These are phyloP conservation scores for Candida tammaniensis DNA, from an alignment of 805 yeast species.

Conservation along the genomic window DNA sequence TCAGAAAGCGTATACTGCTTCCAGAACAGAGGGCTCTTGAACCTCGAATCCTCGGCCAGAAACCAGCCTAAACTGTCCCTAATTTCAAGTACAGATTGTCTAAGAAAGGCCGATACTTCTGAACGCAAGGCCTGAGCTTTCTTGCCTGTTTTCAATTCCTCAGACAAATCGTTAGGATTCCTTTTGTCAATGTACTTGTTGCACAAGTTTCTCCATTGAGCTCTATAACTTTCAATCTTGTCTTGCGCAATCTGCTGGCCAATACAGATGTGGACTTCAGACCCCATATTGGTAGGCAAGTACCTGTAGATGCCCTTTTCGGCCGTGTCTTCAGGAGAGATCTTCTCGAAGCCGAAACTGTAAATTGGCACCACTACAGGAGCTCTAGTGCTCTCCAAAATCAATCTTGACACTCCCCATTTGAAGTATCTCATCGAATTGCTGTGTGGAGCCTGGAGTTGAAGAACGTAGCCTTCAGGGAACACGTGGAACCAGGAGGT, in stretches of 20 bases:
- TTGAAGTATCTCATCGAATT: conserved; percentile 92
- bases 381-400: conserved; percentile 76
- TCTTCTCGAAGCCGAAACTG: conserved; percentile 79
- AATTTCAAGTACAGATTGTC: conserved; percentile 58
- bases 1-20: conserved; percentile 57
- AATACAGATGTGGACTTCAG: conserved; percentile 63
- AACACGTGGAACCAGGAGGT: conserved; percentile 92
- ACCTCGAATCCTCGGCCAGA: conserved; percentile 64
- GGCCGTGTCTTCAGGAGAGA: conserved; percentile 74
- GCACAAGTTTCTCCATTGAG: conserved; percentile 67
- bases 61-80: conserved; percentile 39
- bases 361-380: conserved; percentile 89
- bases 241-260: conserved; percentile 70
- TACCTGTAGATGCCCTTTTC: conserved; percentile 53
- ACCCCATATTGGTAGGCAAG: conserved; percentile 63
- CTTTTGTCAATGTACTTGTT: conserved; percentile 48
- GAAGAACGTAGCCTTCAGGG: conserved; percentile 94
- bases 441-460: conserved; percentile 70
- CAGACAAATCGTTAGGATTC: conserved; percentile 57
- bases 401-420: conserved; percentile 89
- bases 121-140: conserved; percentile 69
- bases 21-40: conserved; percentile 76
- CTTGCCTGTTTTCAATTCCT: conserved; percentile 58
- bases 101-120: conserved; percentile 62
- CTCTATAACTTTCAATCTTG: conserved; percentile 57